phyloP scores from a whole-genome alignment of 495 filamentous ascomycete genomes.

The Aspergillus bertholletiae region DNA sequence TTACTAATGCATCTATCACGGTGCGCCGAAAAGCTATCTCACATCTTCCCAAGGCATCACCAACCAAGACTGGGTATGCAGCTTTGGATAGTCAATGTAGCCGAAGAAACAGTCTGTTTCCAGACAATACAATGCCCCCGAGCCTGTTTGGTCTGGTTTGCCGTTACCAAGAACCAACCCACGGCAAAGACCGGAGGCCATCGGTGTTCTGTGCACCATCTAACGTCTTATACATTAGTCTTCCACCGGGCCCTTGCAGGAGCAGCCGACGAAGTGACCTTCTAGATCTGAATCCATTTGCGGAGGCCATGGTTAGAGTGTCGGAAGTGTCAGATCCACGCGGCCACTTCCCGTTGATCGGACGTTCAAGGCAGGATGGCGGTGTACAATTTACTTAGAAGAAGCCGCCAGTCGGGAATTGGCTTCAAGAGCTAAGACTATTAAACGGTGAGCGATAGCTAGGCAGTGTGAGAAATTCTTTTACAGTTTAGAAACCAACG shows the following conservation, averaged over 20 bases:
- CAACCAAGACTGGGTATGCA: neutral
- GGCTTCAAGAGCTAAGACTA: constrained; percentile 5
- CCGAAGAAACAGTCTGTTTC: neutral
- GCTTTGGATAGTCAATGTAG: neutral
- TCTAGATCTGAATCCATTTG: constrained; percentile 19
- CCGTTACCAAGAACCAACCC: neutral
- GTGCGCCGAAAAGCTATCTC: constrained; percentile 1
- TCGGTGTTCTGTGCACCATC: constrained; percentile 18
- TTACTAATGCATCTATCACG: neutral
- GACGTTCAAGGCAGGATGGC: constrained; percentile 28
- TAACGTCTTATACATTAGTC: constrained; percentile 31
- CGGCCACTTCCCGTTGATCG: constrained; percentile 20
- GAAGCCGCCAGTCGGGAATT: neutral
- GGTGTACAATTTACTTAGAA: constrained; percentile 33
- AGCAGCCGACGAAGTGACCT: constrained; percentile 14
- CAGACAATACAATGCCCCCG: constrained; percentile 3
- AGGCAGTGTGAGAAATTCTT: neutral
- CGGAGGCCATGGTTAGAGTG: constrained; percentile 13
- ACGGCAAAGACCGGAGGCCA: constrained; percentile 1
- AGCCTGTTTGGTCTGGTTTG: neutral
- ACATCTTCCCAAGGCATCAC: constrained; percentile 2
- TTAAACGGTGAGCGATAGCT: constrained; percentile 12
- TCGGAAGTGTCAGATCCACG: constrained; percentile 22
- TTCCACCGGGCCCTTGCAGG: constrained; percentile 42
- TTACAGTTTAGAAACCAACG: neutral